Percentiles rank a stretch among this genome's conserved stretches.
These are phyloP conservation scores for Hyphodiscus sp. DNA, from an alignment of 2,329 filamentous ascomycete species.

Conservation along the genomic window DNA sequence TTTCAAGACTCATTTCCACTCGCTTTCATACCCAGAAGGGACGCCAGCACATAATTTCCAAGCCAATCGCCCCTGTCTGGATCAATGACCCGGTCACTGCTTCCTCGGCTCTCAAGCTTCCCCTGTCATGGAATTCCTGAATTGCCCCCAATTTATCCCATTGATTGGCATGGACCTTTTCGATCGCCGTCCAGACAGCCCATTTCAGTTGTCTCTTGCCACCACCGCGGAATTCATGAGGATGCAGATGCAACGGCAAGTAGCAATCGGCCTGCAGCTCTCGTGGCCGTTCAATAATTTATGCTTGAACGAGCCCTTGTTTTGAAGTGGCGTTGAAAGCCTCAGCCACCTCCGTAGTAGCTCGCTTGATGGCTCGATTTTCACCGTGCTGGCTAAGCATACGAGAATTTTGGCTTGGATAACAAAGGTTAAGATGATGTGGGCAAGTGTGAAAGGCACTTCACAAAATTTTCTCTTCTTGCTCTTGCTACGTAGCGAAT, in stretches of 20 bases:
- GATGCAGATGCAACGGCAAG: no score
- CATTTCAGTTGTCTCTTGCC: background rate
- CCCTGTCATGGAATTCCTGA: conserved; percentile 8
- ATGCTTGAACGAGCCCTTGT: background rate
- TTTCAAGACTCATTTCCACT: no score
- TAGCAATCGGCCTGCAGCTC: background rate
- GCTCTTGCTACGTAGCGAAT: no score
- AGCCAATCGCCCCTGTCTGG: conserved; percentile 3
- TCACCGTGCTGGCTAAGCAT: no score
- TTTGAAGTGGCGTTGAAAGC: background rate
- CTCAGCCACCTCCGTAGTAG: background rate
- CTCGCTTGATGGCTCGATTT: no score
- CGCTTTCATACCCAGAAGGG: background rate
- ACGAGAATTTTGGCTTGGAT: no score
- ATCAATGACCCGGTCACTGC: background rate
- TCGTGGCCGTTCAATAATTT: background rate
- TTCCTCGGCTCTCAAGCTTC: conserved; percentile 1
- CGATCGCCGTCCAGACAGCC: background rate
- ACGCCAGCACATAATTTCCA: background rate
- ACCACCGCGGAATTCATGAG: background rate
- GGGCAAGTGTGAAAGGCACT: no score
- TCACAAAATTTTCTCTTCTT: no score
- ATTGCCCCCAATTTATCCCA: background rate
- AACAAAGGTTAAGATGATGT: no score
- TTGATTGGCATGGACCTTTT: conserved; percentile 5